phyloP scores from a whole-genome alignment of 106 monocot genomes.

The Phalaenopsis equestris region DNA sequence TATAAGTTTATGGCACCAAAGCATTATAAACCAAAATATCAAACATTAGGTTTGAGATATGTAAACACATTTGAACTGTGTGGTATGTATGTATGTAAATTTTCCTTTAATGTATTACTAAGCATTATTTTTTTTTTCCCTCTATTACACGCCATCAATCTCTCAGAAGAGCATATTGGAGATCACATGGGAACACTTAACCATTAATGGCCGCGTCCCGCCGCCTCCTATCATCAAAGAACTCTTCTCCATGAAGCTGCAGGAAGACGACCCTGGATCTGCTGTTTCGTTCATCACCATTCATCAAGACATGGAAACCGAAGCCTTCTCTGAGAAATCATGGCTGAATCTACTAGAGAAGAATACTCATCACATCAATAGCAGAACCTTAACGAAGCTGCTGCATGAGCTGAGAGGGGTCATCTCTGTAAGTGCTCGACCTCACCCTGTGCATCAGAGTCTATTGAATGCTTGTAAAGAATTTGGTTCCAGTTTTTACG shows the following conservation, averaged over 20 bases:
- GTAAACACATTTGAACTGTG: no score
- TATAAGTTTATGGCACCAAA: no score
- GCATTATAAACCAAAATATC: no score
- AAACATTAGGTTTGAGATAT: no score
- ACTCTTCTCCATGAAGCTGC: constrained; percentile 63
- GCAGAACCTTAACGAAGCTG: constrained; percentile 29
- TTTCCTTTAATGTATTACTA: no score
- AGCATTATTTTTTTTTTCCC: not conserved
- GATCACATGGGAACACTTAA: constrained; percentile 57
- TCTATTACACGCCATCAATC: not conserved
- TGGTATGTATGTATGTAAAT: no score
- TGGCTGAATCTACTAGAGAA: constrained; percentile 53
- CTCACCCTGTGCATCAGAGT: constrained; percentile 32
- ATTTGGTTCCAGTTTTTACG: constrained; percentile 18
- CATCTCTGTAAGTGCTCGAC: constrained; percentile 9
- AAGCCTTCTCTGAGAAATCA: constrained; percentile 41
- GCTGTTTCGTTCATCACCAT: constrained; percentile 49
- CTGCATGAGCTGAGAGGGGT: constrained; percentile 20
- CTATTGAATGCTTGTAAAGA: constrained; percentile 47
- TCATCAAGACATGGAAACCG: constrained; percentile 22
- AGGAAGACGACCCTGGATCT: constrained; percentile 28
- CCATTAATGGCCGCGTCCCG: constrained; percentile 34
- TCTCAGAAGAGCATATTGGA: constrained; percentile 59
- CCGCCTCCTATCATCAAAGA: constrained; percentile 79
- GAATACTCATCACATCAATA: constrained; percentile 26